Evolutionary conservation across 2,329 filamentous ascomycete species (phyloP).

Genomic region (Cadophora sp.): DNA sequence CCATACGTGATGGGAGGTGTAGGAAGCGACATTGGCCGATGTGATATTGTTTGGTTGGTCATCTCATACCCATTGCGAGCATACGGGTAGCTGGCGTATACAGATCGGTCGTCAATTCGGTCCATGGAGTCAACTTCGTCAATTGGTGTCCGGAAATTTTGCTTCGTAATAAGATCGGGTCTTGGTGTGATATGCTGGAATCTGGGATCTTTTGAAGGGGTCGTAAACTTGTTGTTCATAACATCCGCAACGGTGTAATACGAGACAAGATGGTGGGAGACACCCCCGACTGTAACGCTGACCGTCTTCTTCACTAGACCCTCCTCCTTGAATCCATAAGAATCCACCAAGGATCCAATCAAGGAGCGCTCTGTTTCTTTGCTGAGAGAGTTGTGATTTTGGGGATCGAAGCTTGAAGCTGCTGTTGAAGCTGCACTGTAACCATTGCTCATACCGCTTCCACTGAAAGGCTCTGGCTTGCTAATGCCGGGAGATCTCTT

Average conservation of each 20-base stretch:
- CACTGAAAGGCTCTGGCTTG: slow-evolving; percentile 37
- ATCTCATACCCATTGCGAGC: slow-evolving; percentile 40
- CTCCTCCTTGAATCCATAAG: slow-evolving; percentile 82
- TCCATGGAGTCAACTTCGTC: slow-evolving; percentile 60
- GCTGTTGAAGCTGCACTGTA: slow-evolving; percentile 27
- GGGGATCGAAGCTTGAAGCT: slow-evolving; percentile 31
- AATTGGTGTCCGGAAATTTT: slow-evolving; percentile 71
- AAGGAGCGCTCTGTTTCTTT: slow-evolving; percentile 49
- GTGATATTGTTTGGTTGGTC: slow-evolving; percentile 41
- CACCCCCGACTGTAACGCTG: slow-evolving; percentile 75
- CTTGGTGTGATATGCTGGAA: slow-evolving; percentile 61
- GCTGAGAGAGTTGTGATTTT: slow-evolving; percentile 35
- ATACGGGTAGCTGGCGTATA: slow-evolving; percentile 38
- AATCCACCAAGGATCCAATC: slow-evolving; percentile 87
- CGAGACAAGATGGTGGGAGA: slow-evolving; percentile 84
- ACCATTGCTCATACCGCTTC: slow-evolving; percentile 24
- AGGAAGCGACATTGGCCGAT: slow-evolving; percentile 40
- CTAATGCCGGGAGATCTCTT: slow-evolving; percentile 48
- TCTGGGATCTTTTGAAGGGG: slow-evolving; percentile 61
- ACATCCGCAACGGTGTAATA: slow-evolving; percentile 88
- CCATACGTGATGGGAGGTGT: slow-evolving; percentile 38
- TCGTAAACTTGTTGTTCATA: slow-evolving; percentile 58
- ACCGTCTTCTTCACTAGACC: slow-evolving; percentile 94
- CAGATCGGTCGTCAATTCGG: slow-evolving; percentile 39
- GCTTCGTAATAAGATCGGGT: slow-evolving; percentile 61